Evolutionary conservation across 2,329 filamentous ascomycete genomes (phyloP).

Genomic region (Ilyonectria destructans): DNA sequence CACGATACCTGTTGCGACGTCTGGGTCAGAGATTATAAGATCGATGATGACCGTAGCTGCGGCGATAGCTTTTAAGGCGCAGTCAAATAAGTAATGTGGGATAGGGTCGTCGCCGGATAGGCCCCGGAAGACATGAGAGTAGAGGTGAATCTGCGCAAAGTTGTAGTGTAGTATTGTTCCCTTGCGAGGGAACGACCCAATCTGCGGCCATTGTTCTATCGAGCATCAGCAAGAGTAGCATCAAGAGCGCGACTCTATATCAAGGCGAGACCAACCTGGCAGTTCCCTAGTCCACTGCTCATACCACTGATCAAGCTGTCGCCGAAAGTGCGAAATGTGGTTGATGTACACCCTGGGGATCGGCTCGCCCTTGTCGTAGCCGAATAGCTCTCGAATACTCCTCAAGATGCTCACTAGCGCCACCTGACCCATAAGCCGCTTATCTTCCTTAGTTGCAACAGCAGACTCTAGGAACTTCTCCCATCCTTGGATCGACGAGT

Average conservation of each 20-base stretch:
- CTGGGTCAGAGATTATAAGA: conserved; percentile 60
- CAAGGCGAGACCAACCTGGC: conserved; percentile 46
- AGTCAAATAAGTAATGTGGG: conserved; percentile 55
- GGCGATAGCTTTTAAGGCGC: conserved; percentile 51
- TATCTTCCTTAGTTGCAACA: conserved; percentile 68
- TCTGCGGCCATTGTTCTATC: conserved; percentile 58
- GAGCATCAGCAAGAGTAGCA: too few relatives aligned
- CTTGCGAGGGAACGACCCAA: conserved; percentile 59
- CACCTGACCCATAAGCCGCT: conserved; percentile 73
- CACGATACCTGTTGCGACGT: conserved; percentile 58
- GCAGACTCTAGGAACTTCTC: conserved; percentile 70
- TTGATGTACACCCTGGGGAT: conserved; percentile 68
- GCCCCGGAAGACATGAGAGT: conserved; percentile 60
- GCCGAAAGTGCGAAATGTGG: conserved; percentile 59
- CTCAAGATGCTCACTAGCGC: conserved; percentile 72
- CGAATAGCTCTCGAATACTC: conserved; percentile 70
- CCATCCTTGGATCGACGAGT: conserved; percentile 71
- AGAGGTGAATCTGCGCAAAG: conserved; percentile 61
- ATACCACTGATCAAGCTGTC: conserved; percentile 59
- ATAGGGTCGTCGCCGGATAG: conserved; percentile 53
- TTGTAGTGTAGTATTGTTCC: conserved; percentile 60
- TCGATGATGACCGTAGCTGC: conserved; percentile 63
- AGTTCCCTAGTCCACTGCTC: conserved; percentile 55
- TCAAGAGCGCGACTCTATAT: too few relatives aligned
- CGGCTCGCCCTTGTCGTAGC: conserved; percentile 69